A percentile compares a stretch with the other conserved stretches of the same genome.
Evolutionary conservation across 257 asterid genomes (phyloP).

Genomic region (Jacaranda mimosifolia): DNA sequence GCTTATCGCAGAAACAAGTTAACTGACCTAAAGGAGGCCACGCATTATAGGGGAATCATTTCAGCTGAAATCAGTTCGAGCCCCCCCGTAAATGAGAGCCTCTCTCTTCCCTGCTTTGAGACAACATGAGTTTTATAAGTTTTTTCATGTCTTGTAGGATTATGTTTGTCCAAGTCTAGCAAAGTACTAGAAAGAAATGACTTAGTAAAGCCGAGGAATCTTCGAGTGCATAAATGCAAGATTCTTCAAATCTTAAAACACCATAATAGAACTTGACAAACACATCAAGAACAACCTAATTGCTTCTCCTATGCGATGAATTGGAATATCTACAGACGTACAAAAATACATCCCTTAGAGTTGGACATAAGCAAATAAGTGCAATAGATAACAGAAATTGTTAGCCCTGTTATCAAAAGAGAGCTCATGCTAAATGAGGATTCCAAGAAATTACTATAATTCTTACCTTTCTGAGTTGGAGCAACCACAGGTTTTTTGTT

Average conservation of each 20-base stretch:
- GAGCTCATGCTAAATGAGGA: neutral
- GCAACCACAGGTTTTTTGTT: slow-evolving; percentile 69
- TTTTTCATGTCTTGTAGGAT: slow-evolving; percentile 56
- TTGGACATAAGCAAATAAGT: slow-evolving; percentile 5
- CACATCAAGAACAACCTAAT: slow-evolving; percentile 45
- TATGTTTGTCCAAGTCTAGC: slow-evolving; percentile 63
- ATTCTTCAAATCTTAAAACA: slow-evolving; percentile 51
- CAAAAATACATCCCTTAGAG: slow-evolving; percentile 36
- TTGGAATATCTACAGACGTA: slow-evolving; percentile 38
- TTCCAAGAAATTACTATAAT: neutral
- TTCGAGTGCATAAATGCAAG: slow-evolving; percentile 55
- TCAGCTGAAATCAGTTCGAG: slow-evolving; percentile 93
- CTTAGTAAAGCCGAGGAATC: slow-evolving; percentile 55
- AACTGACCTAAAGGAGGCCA: slow-evolving; percentile 96
- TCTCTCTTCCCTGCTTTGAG: slow-evolving; percentile 94
- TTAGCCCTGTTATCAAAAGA: slow-evolving; percentile 21
- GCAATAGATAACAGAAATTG: slow-evolving; percentile 13
- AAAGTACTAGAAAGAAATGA: slow-evolving; percentile 73
- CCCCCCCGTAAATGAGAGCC: slow-evolving; percentile 93
- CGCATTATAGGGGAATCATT: slow-evolving; percentile 86
- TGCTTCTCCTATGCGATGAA: slow-evolving; percentile 43
- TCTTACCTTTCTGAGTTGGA: slow-evolving; percentile 66
- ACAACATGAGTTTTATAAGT: slow-evolving; percentile 80
- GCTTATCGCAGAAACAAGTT: slow-evolving; percentile 63
- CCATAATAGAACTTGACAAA: slow-evolving; percentile 47